A percentile compares a stretch with the other conserved stretches of the same genome.
Conservation (phyloP, 495 filamentous ascomycete species). For the Neurospora sp. region DNA sequence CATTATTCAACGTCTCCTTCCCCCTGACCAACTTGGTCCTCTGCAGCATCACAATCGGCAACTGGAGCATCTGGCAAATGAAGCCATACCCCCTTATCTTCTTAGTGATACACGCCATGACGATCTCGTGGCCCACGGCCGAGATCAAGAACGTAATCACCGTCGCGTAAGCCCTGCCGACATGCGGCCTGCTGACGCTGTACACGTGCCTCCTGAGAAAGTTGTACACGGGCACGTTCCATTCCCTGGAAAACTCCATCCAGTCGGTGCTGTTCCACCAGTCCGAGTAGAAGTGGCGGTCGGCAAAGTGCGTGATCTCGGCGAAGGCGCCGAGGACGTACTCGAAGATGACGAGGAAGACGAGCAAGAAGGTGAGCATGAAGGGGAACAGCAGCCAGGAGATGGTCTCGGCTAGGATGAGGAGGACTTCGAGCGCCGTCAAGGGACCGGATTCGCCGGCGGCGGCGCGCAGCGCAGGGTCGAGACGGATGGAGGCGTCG, state of each 20-base stretch:
- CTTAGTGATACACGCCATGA: slow-evolving; percentile 97
- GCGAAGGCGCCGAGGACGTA: slow-evolving; percentile 92
- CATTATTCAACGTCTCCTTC: slow-evolving; percentile 74
- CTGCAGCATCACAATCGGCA: slow-evolving; percentile 89
- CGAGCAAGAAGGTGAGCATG: slow-evolving; percentile 89
- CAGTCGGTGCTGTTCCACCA: slow-evolving; percentile 90
- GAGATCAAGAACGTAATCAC: slow-evolving; percentile 87
- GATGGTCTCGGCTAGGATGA: slow-evolving; percentile 87
- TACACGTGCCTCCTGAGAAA: slow-evolving; percentile 96
- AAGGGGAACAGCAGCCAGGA: slow-evolving; percentile 92
- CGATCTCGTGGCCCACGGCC: slow-evolving; percentile 82
- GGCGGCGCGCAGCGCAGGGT: slow-evolving; percentile 19
- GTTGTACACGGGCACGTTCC: slow-evolving; percentile 98
- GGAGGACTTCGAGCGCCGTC: slow-evolving; percentile 52
- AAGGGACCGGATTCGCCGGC: slow-evolving; percentile 21
- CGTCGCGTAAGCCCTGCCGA: slow-evolving; percentile 71
- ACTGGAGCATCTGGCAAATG: slow-evolving; percentile 86
- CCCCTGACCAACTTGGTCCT: slow-evolving; percentile 64
- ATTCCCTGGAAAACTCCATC: slow-evolving; percentile 95
- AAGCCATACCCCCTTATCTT: slow-evolving; percentile 94
- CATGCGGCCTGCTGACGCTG: slow-evolving; percentile 59
- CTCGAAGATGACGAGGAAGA: slow-evolving; percentile 96
- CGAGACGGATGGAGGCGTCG: slow-evolving; percentile 61
- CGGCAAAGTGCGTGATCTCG: slow-evolving; percentile 87
- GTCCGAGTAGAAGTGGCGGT: slow-evolving; percentile 92